Evolutionary conservation across 345 rosid species (phyloP).

Genomic region (Salix koriyanagi): DNA sequence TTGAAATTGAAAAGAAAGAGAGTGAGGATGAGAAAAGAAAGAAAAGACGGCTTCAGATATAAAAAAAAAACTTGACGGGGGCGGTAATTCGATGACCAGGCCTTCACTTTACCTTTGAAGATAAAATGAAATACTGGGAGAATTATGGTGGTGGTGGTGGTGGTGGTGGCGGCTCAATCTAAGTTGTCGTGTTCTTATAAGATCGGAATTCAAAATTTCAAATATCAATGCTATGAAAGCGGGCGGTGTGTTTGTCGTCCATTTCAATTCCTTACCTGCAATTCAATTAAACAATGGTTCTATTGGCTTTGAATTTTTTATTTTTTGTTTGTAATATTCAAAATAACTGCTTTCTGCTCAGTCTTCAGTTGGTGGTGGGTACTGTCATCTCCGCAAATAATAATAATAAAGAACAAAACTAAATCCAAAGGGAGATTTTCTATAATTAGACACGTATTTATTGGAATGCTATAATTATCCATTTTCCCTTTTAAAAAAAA

Average conservation of each 20-base stretch:
- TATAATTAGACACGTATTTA: no score
- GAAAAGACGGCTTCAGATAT: no score
- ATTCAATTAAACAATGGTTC: background rate
- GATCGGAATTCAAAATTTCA: background rate
- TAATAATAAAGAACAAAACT: no score
- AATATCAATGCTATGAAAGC: background rate
- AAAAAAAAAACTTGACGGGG: no score
- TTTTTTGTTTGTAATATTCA: background rate
- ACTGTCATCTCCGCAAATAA: background rate
- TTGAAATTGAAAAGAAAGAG: no score
- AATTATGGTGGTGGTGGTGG: background rate
- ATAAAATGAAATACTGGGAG: background rate
- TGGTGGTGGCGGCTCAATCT: background rate
- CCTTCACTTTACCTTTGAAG: background rate
- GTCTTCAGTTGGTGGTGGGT: background rate
- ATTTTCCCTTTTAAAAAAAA: no score
- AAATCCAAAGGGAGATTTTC: no score
- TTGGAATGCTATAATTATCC: no score
- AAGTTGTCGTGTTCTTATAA: background rate
- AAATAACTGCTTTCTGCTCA: background rate
- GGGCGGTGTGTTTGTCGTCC: conserved; percentile 8
- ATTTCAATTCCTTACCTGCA: background rate
- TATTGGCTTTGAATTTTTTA: background rate
- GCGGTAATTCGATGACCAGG: background rate
- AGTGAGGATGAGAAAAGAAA: no score